Base-by-base conservation (phyloP, 2,329 filamentous ascomycete genomes). In the Fusarium protoensiforme region DNA sequence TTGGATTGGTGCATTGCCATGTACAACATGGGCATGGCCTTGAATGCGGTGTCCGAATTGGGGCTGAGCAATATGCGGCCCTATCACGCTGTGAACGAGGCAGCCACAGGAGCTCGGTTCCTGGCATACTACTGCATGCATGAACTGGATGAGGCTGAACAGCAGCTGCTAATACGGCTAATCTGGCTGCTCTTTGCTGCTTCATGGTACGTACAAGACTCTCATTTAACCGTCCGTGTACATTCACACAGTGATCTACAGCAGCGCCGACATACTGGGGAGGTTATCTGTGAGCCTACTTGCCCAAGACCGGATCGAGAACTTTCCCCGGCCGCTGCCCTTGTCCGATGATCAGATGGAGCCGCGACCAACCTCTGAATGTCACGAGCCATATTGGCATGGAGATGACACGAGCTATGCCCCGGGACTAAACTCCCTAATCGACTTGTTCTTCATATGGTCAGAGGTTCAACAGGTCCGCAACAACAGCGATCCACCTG, bases 1-100 rank as follows among this genome's bases (percentile, higher is more conserved):
- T 63, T 83, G 1, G 81, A 83, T 53, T 82, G 80, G 72, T 82
- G 81, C 67, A 77, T 81, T 20, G 78, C 81, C 24, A 79, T 81
- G 73, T 83, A 83, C 60, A 81, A 83, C 38, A 63, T 83, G 5
- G 78, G 79, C 4, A 75, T 65, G 2, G 76, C 81, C 1, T 66
- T 78, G 8, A 57, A 68, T 9, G 73, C 75, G 1, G 53, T 68
- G 1, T 35, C 62, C 0, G 64, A 74, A 2, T 60, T 65, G 1
- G 74, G 74, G 0, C 16, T 70, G 13, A 58, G 70, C 1, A 67
- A 74, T 3, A 74, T 77, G 60, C 68, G 69, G 10, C 67, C 75
- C 46, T 78, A 76, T 64, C 68, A 76, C 20, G 72, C 71, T 0
- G 11, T 80, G 63, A 73, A 67, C 20, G 78, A 80, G 20, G 73